phyloP scores from a whole-genome alignment of 2,329 filamentous ascomycete genomes.

The Fusarium sp. region DNA sequence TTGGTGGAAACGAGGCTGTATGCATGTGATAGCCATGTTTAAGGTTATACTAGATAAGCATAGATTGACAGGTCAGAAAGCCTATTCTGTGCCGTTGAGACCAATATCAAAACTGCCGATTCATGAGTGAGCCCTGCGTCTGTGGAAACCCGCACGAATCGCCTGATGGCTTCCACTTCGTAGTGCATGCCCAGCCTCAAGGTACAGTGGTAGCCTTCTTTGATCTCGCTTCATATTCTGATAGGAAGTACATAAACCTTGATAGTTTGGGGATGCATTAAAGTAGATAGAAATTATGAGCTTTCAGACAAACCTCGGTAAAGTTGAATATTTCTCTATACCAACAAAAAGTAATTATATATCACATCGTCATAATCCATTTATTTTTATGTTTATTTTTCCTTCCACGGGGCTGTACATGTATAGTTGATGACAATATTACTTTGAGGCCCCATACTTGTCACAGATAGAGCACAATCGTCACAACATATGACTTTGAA shows the following conservation, averaged over 20 bases:
- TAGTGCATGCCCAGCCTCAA: neutral
- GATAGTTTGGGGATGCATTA: rapidly evolving
- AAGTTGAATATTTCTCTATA: neutral
- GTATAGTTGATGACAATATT: too few species aligned
- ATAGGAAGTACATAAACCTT: neutral
- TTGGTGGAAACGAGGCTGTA: neutral
- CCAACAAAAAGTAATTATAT: neutral
- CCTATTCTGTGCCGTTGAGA: neutral
- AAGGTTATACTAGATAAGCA: neutral
- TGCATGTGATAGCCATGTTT: neutral
- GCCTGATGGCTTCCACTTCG: neutral
- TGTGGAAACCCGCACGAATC: neutral
- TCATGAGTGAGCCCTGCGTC: neutral
- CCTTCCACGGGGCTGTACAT: too few species aligned
- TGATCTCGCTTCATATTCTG: too few species aligned
- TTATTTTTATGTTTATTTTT: too few species aligned
- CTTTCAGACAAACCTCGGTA: neutral
- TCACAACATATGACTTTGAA: too few species aligned
- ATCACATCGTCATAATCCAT: neutral
- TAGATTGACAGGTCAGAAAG: neutral
- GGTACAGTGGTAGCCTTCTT: neutral
- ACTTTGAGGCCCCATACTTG: too few species aligned
- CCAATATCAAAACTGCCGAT: neutral
- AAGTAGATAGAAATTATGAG: neutral
- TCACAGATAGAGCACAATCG: too few species aligned